Base-by-base conservation (phyloP, 352 stramenopile species). In the Elongisporangium senticosum region DNA sequence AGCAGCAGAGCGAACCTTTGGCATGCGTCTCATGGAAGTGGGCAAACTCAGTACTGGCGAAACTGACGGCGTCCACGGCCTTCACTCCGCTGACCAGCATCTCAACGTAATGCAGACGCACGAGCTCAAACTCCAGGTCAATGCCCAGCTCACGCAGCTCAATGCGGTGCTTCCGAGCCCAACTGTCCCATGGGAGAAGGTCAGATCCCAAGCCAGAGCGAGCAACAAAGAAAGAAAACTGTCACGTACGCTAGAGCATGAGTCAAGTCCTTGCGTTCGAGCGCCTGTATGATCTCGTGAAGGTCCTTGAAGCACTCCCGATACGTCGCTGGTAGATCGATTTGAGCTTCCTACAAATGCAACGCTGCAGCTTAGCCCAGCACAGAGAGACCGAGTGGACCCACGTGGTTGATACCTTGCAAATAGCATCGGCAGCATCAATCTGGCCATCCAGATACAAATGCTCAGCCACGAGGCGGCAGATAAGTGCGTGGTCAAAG, bases 101-200 rank as follows among this genome's bases (percentile, higher is more conserved):
- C 28, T 90, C 77, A 21, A 96, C 68, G 58, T 92, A 96, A 58
- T 91, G 85, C 50, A 94, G 71, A 1, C 83, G 75, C n/a, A 90
- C 74, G 4, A 96, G 64, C 56, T 93, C 76, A 63, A 94, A 96
- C 62, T 94, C 85, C 22, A 96, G 78, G 53, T 90, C 76, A 48
- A 90, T 79, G 19, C 77, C 62, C 19, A 89, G 67, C 22, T 53
- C 59, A 20, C 61, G 62, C 39, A 92, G 63, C 22, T 87, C 71
- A 0, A 79, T 69, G 19, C 77, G 79, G 33, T 90, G 66, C 55
- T 71, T 63, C 24, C 71, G 66, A 22, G 82, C 77, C 82, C 82
- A 92, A n/a, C 82, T 92, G 28, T 19, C 64, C 14, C 7, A 28
- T 20, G 49, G 6, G 2, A 15, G 48, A 11, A 61, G 14, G 64